phyloP scores from a whole-genome alignment of 2,329 filamentous ascomycete species.

The Dothidotthia symphoricarpi region DNA sequence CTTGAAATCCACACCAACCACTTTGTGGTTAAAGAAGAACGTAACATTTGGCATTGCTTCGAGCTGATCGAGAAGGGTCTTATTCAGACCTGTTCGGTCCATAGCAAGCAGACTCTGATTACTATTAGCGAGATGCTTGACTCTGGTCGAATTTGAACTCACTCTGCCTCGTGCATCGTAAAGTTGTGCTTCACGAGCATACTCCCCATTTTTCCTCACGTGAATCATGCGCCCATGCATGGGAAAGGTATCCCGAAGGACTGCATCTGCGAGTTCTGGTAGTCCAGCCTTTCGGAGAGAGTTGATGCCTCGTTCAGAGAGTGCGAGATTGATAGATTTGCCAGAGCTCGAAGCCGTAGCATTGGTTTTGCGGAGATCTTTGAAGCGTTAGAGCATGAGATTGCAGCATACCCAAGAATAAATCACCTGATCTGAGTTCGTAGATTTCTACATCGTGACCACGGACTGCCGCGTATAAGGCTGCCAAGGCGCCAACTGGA shows the following conservation, averaged over 20 bases:
- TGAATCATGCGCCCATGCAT: constrained; percentile 99
- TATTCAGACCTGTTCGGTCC: constrained; percentile 81
- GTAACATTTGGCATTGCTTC: constrained; percentile 85
- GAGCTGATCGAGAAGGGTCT: constrained; percentile 76
- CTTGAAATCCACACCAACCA: constrained; percentile 84
- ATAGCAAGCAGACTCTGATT: constrained; percentile 76
- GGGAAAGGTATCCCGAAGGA: constrained; percentile 77
- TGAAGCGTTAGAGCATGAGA: constrained; percentile 4
- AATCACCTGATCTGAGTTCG: constrained; percentile 82
- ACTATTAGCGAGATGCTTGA: constrained; percentile 8
- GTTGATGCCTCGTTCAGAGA: constrained; percentile 91
- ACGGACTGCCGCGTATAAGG: constrained; percentile 84
- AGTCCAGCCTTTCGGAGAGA: constrained; percentile 72
- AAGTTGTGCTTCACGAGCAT: constrained; percentile 77
- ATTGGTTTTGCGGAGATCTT: constrained; percentile 81
- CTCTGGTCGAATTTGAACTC: constrained; percentile 31
- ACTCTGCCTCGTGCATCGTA: constrained; percentile 90
- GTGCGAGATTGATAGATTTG: constrained; percentile 95
- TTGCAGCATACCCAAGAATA: not conserved
- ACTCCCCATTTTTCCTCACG: constrained; percentile 61
- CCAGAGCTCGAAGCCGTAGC: constrained; percentile 68
- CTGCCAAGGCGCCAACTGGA: constrained; percentile 87
- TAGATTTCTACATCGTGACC: constrained; percentile 92
- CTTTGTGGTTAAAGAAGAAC: constrained; percentile 88
- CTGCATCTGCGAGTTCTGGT: constrained; percentile 66